A percentile compares a stretch with the other conserved stretches of the same genome.
Evolutionary conservation across 2,329 filamentous ascomycete genomes (phyloP).

Genomic region (Neopestalotiopsis sp.): DNA sequence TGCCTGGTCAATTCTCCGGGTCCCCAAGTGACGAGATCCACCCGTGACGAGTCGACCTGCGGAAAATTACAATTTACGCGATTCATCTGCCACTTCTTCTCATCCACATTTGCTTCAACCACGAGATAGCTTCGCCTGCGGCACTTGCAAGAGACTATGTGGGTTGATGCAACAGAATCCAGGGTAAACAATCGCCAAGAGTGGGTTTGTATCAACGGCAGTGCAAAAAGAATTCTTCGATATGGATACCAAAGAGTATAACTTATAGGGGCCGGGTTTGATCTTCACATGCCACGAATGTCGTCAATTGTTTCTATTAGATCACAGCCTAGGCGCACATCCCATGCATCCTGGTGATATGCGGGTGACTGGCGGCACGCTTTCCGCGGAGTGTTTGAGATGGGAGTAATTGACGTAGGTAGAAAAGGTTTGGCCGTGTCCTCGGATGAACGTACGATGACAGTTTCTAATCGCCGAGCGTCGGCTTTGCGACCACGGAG

Average conservation of each 20-base stretch:
- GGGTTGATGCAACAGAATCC: neutral
- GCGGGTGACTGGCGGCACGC: no score
- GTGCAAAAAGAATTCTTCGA: neutral
- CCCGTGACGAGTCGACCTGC: neutral
- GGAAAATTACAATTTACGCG: neutral
- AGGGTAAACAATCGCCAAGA: neutral
- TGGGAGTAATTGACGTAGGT: no score
- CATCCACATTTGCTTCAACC: neutral
- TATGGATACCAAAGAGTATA: neutral
- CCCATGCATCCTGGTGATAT: no score
- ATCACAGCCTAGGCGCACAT: no score
- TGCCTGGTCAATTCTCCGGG: neutral
- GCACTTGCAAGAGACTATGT: neutral
- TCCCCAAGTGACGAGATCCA: neutral
- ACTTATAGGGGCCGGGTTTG: neutral
- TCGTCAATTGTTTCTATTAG: no score
- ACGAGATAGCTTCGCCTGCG: neutral
- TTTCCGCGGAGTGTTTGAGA: no score
- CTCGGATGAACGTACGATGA: no score
- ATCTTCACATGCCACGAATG: neutral
- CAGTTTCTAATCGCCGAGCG: no score
- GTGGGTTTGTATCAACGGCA: neutral
- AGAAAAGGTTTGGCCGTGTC: no score
- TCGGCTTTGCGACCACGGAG: no score
- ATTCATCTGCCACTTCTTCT: neutral